These are phyloP conservation scores for Yarrowia divulgata DNA, from an alignment of 805 yeast species.

Conservation along the genomic window DNA sequence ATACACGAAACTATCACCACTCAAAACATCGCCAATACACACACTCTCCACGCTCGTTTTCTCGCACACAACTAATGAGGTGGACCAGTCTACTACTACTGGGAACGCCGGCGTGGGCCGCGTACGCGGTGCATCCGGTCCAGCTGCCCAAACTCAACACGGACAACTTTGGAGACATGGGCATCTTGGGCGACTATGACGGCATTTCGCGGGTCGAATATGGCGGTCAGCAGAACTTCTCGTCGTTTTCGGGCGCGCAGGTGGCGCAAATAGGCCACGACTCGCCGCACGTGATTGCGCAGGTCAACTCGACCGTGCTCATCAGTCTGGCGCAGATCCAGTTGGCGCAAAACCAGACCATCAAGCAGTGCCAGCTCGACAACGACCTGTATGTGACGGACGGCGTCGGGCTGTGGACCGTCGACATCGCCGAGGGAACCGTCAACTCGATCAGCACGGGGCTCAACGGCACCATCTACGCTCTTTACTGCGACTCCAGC, in stretches of 20 bases:
- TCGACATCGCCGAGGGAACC: constrained; percentile 45
- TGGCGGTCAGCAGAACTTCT: constrained; percentile 51
- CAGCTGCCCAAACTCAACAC: constrained; percentile 44
- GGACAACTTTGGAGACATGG: constrained; percentile 47
- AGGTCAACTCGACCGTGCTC: constrained; percentile 45
- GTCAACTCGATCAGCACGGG: constrained; percentile 44
- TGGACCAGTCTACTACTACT: constrained; percentile 21
- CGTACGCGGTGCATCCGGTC: constrained; percentile 42
- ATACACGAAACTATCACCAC: constrained; percentile 2
- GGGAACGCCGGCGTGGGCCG: constrained; percentile 1
- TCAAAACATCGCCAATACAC: background rate
- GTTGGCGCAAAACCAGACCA: constrained; percentile 45
- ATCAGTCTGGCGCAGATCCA: constrained; percentile 44
- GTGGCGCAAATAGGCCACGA: constrained; percentile 33
- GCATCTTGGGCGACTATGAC: constrained; percentile 52
- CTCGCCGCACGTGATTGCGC: constrained; percentile 43
- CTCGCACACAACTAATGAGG: constrained; percentile 17
- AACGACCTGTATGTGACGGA: constrained; percentile 42
- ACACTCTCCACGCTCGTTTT: too few species aligned
- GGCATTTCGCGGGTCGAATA: constrained; percentile 52
- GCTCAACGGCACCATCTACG: constrained; percentile 53
- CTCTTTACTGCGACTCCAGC: constrained; percentile 59
- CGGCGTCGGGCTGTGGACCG: constrained; percentile 45
- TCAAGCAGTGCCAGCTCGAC: constrained; percentile 45
- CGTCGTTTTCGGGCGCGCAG: constrained; percentile 42